phyloP scores from a whole-genome alignment of 2,329 filamentous ascomycete species.

The Claviceps arundinis region DNA sequence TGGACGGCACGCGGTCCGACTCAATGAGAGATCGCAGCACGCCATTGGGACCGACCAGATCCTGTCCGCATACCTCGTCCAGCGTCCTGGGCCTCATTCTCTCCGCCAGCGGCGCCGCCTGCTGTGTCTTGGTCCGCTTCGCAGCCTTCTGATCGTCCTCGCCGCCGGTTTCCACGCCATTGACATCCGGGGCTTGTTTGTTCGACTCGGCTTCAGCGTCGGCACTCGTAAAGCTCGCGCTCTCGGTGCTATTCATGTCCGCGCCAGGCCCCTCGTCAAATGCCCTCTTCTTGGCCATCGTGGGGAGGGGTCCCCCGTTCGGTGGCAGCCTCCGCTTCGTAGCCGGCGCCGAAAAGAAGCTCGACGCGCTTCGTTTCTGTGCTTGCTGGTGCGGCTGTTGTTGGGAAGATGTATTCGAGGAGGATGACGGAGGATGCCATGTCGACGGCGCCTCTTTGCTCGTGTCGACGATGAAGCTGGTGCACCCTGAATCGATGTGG shows the following conservation, averaged over 20 bases:
- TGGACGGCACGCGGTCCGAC: conserved; percentile 72
- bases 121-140: conserved; percentile 57
- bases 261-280: conserved; percentile 42
- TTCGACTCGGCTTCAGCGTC: neutral
- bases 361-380: conserved; percentile 39
- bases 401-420: conserved; percentile 16
- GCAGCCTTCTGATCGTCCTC: conserved; percentile 15
- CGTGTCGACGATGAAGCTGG: conserved; percentile 47
- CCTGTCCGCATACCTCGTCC: conserved; percentile 82
- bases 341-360: conserved; percentile 47
- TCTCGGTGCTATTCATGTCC: neutral
- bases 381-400: conserved; percentile 23
- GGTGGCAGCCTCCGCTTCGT: conserved; percentile 20
- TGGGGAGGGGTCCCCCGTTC: conserved; percentile 17
- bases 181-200: neutral
- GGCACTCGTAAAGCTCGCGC: conserved; percentile 1
- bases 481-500: conserved; percentile 79
- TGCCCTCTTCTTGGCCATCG: conserved; percentile 33
- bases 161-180: conserved; percentile 4
- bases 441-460: conserved; percentile 19
- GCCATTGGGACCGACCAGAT: conserved; percentile 75
- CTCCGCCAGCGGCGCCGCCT: conserved; percentile 76
- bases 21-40: conserved; percentile 79
- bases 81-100: conserved; percentile 78
- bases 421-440: conserved; percentile 4